These are phyloP conservation scores for Tuber melanosporum DNA, from an alignment of 495 filamentous ascomycete species.

Conservation along the genomic window DNA sequence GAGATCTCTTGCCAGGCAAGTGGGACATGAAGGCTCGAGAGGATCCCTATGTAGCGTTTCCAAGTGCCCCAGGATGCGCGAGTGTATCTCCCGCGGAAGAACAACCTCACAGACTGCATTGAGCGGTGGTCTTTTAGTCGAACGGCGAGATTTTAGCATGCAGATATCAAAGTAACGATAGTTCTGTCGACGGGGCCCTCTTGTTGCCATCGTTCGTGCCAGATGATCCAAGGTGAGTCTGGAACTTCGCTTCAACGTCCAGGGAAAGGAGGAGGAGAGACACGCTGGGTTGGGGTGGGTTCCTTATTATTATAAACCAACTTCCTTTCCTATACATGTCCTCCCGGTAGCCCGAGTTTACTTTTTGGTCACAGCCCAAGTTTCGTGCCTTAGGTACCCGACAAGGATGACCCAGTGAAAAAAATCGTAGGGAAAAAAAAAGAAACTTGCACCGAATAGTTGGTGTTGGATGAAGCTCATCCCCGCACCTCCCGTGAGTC, in stretches of 20 bases:
- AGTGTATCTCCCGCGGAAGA: slow-evolving; percentile 22
- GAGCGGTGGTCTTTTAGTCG: neutral
- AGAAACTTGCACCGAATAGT: neutral
- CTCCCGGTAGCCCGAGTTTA: neutral
- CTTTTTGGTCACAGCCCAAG: neutral
- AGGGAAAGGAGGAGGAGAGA: neutral
- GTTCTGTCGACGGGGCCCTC: neutral
- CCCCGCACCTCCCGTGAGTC: neutral
- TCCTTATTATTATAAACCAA: neutral
- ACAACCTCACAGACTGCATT: slow-evolving; percentile 4
- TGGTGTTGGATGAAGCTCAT: neutral
- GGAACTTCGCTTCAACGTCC: neutral
- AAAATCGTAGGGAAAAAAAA: neutral
- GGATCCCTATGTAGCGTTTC: slow-evolving; percentile 17
- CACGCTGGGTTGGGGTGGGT: neutral
- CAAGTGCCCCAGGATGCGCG: slow-evolving; percentile 21
- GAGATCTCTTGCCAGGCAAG: slow-evolving; percentile 26
- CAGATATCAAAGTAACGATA: neutral
- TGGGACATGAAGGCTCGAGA: slow-evolving; percentile 23
- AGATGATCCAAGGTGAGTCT: neutral
- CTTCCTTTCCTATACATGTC: neutral
- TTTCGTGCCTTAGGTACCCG: neutral
- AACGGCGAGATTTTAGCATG: neutral
- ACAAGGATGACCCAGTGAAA: slow-evolving; percentile 1
- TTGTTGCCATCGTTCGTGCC: neutral